phyloP scores from a whole-genome alignment of 345 rosid genomes.

The Citrus glauca region DNA sequence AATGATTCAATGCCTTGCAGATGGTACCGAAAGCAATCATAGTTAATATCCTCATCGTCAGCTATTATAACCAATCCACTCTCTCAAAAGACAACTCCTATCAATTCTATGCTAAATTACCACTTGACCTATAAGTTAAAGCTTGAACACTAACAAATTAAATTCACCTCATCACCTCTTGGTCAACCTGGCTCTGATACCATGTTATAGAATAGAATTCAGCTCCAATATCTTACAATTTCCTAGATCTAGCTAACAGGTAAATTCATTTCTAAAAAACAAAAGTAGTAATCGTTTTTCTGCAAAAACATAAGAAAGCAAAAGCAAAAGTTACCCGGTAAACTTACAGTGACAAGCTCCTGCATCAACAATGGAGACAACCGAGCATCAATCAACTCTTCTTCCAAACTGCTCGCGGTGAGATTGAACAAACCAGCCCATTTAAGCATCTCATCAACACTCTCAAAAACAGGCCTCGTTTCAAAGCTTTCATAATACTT shows the following conservation, averaged over 20 bases:
- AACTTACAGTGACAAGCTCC: conserved; percentile 75
- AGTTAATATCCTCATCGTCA: neutral
- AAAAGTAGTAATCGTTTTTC: neutral
- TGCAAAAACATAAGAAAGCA: neutral
- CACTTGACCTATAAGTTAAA: no score
- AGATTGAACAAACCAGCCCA: conserved; percentile 83
- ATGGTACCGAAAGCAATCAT: neutral
- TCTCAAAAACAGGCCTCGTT: conserved; percentile 65
- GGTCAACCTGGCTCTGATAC: no score
- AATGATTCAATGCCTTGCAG: neutral
- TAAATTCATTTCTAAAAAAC: neutral
- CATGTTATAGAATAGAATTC: no score
- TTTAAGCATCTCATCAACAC: conserved; percentile 84
- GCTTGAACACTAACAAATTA: no score
- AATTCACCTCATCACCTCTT: no score
- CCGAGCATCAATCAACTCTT: conserved; percentile 39
- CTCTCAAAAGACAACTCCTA: neutral
- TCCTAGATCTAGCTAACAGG: neutral
- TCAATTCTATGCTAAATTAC: no score
- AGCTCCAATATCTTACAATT: no score
- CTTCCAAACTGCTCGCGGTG: conserved; percentile 57
- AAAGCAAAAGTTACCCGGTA: neutral
- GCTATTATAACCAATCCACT: neutral
- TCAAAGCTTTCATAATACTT: conserved; percentile 67
- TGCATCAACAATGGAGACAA: conserved; percentile 55